Evolutionary conservation across 1,284 basidiomycete species (phyloP).

Genomic region (Cutaneotrichosporon sp.): DNA sequence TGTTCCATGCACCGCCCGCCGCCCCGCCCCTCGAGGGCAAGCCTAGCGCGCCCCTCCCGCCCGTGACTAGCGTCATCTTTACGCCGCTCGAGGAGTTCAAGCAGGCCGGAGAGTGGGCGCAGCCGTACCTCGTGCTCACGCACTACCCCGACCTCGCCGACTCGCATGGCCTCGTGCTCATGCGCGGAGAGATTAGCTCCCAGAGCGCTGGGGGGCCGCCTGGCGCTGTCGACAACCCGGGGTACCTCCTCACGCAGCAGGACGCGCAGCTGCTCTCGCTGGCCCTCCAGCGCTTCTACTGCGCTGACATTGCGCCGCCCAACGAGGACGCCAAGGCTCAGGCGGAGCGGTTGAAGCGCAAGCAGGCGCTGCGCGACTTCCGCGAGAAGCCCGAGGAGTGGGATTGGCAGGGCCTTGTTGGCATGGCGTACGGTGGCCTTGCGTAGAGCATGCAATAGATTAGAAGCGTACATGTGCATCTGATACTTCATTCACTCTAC

Average conservation of each 20-base stretch:
- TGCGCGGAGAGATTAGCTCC: conserved; percentile 89
- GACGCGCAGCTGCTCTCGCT: conserved; percentile 80
- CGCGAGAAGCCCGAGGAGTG: conserved; percentile 50
- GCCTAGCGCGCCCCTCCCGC: conserved; percentile 29
- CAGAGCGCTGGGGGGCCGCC: conserved; percentile 36
- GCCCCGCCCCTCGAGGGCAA: conserved; percentile 34
- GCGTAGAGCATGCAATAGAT: conserved; percentile 7
- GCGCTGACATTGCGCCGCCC: conserved; percentile 30
- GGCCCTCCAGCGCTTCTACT: conserved; percentile 78
- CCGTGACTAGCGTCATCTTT: conserved; percentile 70
- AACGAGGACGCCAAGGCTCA: conserved; percentile 34
- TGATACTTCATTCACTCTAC: conserved; percentile 3
- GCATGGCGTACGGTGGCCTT: conserved; percentile 42
- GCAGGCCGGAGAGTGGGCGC: conserved; percentile 78
- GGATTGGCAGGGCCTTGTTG: conserved; percentile 50
- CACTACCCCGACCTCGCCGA: conserved; percentile 85
- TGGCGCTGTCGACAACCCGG: conserved; percentile 40
- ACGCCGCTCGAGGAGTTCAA: conserved; percentile 96
- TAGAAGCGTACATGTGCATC: neutral
- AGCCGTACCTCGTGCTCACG: conserved; percentile 86
- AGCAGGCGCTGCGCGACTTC: conserved; percentile 43
- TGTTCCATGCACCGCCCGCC: conserved; percentile 67
- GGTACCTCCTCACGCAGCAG: conserved; percentile 68
- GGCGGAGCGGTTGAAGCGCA: conserved; percentile 41
- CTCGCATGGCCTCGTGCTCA: conserved; percentile 79